Base-by-base conservation (phyloP, 305 asterid genomes). In the Fraxinus sp. region DNA sequence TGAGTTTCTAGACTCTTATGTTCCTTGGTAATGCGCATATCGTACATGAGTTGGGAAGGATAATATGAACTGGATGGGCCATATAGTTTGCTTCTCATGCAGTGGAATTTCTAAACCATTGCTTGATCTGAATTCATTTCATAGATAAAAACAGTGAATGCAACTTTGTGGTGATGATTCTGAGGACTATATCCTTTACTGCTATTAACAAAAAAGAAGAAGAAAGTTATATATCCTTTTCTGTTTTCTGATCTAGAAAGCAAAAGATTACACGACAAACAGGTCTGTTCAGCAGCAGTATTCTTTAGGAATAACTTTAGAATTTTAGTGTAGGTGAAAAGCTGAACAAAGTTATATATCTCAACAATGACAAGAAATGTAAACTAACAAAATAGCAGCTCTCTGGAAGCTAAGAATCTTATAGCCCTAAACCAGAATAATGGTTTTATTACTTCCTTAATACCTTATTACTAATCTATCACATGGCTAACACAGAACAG, bases 151-250 rank as follows among this genome's bases (percentile, higher is more conserved):
- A 59, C 72, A 77, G 84, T 77, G 43, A 79, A 68, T 75, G 74
- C 22, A 79, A 28, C 75, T 36, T 73, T 49, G 3, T 28, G 37
- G 77, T 33, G 80, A 77, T 41, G 70, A 70, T 78, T 59, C 70
- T 32, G 72, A 70, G 79, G 86, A 84, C 86, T 84, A 87, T 84
- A 75, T 80, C 81, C 87, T 79, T 79, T 64, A 55, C 85, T 83
- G 80, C 86, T 18, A 72, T 72, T 72, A 7, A 72, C 77, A 33
- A 33, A 72, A 72, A 72, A 72, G 11, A 66, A 66, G 77, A 33
- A 14, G 36, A 30, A 71, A 11, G 7, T 26, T 24, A 87, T 85
- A 84, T 84, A 73, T 81, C 85, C 90, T 79, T 79, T 73, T 35
- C 85, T 84, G 78, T 66, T 87, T 83, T 76, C 52, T 70, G 46